Evolutionary conservation across 352 stramenopile species (phyloP).

Genomic region (Globisporangium splendens): DNA sequence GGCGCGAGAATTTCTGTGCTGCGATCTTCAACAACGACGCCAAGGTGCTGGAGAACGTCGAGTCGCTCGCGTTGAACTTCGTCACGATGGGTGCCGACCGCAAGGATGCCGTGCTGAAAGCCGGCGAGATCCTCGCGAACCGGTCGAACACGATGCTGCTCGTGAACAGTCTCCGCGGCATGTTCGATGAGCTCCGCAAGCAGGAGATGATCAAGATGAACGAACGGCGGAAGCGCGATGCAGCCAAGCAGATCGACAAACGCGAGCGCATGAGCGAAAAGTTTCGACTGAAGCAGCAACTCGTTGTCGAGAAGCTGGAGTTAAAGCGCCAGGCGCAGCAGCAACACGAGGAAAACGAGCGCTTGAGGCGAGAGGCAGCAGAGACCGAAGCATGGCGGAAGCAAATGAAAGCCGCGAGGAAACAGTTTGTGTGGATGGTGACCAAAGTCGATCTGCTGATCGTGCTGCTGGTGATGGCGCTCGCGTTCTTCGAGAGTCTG

Average conservation of each 20-base stretch:
- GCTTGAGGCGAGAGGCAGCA: constrained; percentile 22
- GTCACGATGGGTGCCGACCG: constrained; percentile 58
- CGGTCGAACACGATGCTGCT: constrained; percentile 81
- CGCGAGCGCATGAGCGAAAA: constrained; percentile 58
- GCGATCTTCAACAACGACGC: constrained; percentile 52
- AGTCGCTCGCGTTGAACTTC: constrained; percentile 58
- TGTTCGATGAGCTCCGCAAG: constrained; percentile 74
- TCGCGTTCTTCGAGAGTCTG: constrained; percentile 77
- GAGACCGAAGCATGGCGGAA: constrained; percentile 31
- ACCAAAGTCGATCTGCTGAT: constrained; percentile 74
- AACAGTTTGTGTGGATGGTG: constrained; percentile 55
- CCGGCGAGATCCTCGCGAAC: constrained; percentile 72
- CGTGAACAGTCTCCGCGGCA: constrained; percentile 50
- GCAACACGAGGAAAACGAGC: constrained; percentile 45
- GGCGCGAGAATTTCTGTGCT: constrained; percentile 60
- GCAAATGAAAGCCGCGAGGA: constrained; percentile 27
- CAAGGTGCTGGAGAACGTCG: constrained; percentile 58
- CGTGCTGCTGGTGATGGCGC: constrained; percentile 64
- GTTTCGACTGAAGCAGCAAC: constrained; percentile 61
- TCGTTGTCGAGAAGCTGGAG: constrained; percentile 67
- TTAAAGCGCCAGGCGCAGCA: constrained; percentile 42
- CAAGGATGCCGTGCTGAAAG: constrained; percentile 67
- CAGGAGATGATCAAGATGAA: constrained; percentile 79
- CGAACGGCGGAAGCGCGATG: constrained; percentile 56
- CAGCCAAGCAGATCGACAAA: constrained; percentile 51